Evolutionary conservation across 1,284 basidiomycete genomes (phyloP).

Genomic region (Fistulinella cinereoalba): DNA sequence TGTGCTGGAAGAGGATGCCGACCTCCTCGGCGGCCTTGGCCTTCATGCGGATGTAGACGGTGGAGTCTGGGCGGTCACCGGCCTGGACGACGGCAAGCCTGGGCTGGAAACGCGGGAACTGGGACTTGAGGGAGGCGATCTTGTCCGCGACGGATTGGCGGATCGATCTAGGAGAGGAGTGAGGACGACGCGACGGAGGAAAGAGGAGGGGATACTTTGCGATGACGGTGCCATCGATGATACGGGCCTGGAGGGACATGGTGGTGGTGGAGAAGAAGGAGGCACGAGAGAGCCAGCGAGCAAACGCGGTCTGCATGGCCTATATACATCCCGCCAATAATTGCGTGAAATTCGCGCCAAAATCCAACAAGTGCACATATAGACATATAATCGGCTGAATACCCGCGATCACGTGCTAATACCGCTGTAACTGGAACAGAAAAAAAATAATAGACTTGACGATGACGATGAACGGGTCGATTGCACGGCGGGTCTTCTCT

Average conservation of each 20-base stretch:
- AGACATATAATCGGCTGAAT: background rate
- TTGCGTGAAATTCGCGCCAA: no score
- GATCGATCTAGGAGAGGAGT: constrained; percentile 56
- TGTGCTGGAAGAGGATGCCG: constrained; percentile 87
- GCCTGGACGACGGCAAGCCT: constrained; percentile 94
- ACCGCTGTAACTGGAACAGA: background rate
- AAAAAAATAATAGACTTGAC: background rate
- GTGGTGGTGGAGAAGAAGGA: constrained; percentile 40
- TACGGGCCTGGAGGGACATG: constrained; percentile 53
- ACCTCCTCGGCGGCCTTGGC: constrained; percentile 93
- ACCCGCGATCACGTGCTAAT: constrained; percentile 24
- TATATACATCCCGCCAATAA: no score
- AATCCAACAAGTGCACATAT: no score
- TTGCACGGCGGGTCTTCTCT: constrained; percentile 52
- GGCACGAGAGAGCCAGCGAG: constrained; percentile 7
- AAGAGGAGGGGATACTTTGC: constrained; percentile 67
- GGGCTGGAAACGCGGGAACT: constrained; percentile 83
- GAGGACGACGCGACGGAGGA: constrained; percentile 7
- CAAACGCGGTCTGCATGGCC: constrained; percentile 8
- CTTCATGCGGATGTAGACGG: constrained; percentile 97
- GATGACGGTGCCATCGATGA: constrained; percentile 87
- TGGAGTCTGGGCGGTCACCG: constrained; percentile 87
- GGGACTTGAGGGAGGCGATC: constrained; percentile 60
- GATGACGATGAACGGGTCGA: constrained; percentile 46
- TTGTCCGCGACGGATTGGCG: constrained; percentile 69